These are phyloP conservation scores for Bipolaris bicolor DNA, from an alignment of 2,329 filamentous ascomycete species.

Conservation along the genomic window DNA sequence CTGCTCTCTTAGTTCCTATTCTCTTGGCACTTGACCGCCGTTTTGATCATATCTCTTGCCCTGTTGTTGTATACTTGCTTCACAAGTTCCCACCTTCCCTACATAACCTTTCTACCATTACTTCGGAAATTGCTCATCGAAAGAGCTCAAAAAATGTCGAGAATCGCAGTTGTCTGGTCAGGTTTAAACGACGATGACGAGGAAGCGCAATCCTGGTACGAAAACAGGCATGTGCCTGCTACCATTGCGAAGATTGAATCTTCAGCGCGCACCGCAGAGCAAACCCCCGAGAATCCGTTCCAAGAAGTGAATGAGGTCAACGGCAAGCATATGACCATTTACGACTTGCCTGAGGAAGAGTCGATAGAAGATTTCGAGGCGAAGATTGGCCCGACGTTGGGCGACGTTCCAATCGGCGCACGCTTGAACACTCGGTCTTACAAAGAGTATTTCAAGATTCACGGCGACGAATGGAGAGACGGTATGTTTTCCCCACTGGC, in stretches of 20 bases:
- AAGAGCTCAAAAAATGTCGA: conserved; percentile 14
- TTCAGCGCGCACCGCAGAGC: conserved; percentile 14
- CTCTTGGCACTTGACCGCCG: conserved; percentile 6
- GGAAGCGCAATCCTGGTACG: conserved; percentile 16
- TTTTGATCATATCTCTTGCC: conserved; percentile 2
- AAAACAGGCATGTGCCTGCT: conserved; percentile 16
- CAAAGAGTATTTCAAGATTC: conserved; percentile 14
- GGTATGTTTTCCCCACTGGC: conserved; percentile 9
- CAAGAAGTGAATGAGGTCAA: conserved; percentile 18
- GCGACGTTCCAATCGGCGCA: conserved; percentile 12
- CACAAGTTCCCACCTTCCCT: neutral
- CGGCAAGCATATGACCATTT: conserved; percentile 19
- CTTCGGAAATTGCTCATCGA: neutral
- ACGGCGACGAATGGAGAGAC: conserved; percentile 19
- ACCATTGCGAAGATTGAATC: conserved; percentile 13
- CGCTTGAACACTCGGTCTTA: conserved; percentile 16
- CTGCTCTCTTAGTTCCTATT: neutral
- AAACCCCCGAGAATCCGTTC: conserved; percentile 19
- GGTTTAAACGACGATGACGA: conserved; percentile 16
- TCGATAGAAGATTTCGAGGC: conserved; percentile 14
- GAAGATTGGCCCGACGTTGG: conserved; percentile 8
- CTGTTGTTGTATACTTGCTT: neutral
- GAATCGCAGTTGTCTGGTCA: conserved; percentile 20
- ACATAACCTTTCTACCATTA: neutral
- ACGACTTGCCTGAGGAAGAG: conserved; percentile 15